These are phyloP conservation scores for Malassezia yamatoensis DNA, from an alignment of 1,284 basidiomycete genomes.

Conservation along the genomic window DNA sequence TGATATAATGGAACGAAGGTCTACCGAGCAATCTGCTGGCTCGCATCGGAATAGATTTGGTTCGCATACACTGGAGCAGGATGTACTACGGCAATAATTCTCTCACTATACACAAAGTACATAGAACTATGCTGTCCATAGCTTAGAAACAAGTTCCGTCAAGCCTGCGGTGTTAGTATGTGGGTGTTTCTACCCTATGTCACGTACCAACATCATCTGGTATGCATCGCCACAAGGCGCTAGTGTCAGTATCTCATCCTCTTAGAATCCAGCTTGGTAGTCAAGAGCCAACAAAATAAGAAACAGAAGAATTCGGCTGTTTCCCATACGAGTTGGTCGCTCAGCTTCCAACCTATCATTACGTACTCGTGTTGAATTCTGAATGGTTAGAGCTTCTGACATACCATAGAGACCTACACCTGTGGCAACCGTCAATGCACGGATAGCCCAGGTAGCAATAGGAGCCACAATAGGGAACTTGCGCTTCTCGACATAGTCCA, in stretches of 20 bases:
- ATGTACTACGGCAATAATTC: too few relatives aligned
- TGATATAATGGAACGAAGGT: too few relatives aligned
- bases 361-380: slow-evolving; percentile 46
- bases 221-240: neutral
- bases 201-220: slow-evolving; percentile 64
- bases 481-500: slow-evolving; percentile 82
- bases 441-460: slow-evolving; percentile 63
- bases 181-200: neutral
- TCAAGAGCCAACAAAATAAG: neutral
- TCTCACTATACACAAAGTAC: neutral
- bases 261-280: neutral
- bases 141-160: slow-evolving; percentile 60
- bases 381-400: slow-evolving; percentile 5
- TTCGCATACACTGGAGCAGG: too few relatives aligned
- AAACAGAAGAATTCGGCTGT: neutral
- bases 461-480: slow-evolving; percentile 74
- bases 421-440: slow-evolving; percentile 68
- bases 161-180: slow-evolving; percentile 34
- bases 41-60: too few relatives aligned
- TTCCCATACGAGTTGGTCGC: neutral
- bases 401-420: slow-evolving; percentile 71
- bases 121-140: slow-evolving; percentile 56
- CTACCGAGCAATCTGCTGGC: too few relatives aligned
- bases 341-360: neutral
- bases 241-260: slow-evolving; percentile 8